Conservation (phyloP, 163 green algal species). For the Prototheca cutis region DNA sequence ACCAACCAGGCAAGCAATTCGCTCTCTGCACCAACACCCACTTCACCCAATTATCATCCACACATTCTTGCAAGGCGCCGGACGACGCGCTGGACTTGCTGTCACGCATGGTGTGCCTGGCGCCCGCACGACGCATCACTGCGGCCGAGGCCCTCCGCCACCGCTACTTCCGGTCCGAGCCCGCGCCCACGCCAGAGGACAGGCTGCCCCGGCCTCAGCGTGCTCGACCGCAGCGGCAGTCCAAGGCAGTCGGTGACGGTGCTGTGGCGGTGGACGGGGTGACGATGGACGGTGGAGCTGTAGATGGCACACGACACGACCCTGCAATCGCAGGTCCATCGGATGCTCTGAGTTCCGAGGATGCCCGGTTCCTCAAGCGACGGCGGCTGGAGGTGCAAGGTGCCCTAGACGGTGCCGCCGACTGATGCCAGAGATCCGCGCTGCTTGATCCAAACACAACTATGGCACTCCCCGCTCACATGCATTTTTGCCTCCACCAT, state of each 20-base stretch:
- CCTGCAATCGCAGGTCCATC: too few relatives aligned
- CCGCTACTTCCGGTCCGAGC: slow-evolving; percentile 38
- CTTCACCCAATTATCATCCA: neutral
- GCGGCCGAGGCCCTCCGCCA: slow-evolving; percentile 47
- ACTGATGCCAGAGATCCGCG: slow-evolving; percentile 1
- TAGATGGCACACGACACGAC: too few relatives aligned
- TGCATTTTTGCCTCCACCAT: too few relatives aligned
- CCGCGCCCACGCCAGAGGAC: slow-evolving; percentile 20
- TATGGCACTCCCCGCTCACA: too few relatives aligned
- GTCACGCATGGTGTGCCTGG: slow-evolving; percentile 53
- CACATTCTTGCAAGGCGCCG: too few relatives aligned
- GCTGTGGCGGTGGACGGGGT: neutral
- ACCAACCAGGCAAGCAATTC: too few relatives aligned
- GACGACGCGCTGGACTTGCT: slow-evolving; percentile 73
- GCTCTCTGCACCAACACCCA: neutral
- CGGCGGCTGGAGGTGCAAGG: neutral
- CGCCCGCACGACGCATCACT: slow-evolving; percentile 50
- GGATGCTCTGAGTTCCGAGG: neutral
- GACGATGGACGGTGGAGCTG: neutral
- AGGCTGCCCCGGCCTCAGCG: neutral
- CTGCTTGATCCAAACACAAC: too few relatives aligned
- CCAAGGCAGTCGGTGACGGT: neutral
- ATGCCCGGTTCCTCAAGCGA: neutral
- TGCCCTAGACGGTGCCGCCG: neutral
- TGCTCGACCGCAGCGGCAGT: neutral